phyloP scores from a whole-genome alignment of 75 land plant genomes.

The Selaginella tamariscina region DNA sequence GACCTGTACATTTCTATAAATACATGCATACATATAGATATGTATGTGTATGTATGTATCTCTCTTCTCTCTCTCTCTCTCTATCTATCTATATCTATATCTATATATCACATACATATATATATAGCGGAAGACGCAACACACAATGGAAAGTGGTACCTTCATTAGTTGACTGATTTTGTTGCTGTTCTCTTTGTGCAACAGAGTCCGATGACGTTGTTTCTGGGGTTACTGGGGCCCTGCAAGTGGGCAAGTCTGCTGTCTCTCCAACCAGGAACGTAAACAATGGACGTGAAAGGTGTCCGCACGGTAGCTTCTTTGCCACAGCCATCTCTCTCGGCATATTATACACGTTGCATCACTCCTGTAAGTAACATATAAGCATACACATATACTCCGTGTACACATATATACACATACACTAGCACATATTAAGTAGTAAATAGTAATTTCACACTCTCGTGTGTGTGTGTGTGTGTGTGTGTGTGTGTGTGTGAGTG shows the following conservation, averaged over 20 bases:
- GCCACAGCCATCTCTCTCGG: slow-evolving; percentile 94
- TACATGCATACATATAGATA: too few species aligned
- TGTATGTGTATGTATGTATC: too few species aligned
- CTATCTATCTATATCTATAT: too few species aligned
- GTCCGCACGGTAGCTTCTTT: slow-evolving; percentile 93
- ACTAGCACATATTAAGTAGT: too few species aligned
- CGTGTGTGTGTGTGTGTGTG: too few species aligned
- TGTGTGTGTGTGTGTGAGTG: too few species aligned
- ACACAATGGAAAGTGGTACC: slow-evolving; percentile 1
- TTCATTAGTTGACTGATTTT: slow-evolving; percentile 17
- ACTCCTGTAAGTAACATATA: slow-evolving; percentile 54
- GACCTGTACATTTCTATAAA: background rate
- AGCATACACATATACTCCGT: too few species aligned
- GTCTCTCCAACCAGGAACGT: slow-evolving; percentile 92
- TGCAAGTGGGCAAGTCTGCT: slow-evolving; percentile 96
- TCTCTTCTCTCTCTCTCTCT: too few species aligned
- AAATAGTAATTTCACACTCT: too few species aligned
- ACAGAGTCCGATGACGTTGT: slow-evolving; percentile 27
- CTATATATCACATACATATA: too few species aligned
- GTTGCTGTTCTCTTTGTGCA: slow-evolving; percentile 37
- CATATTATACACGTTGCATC: slow-evolving; percentile 98
- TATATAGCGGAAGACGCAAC: background rate
- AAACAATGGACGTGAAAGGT: slow-evolving; percentile 94
- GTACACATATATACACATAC: too few species aligned
- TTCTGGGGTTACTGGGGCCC: slow-evolving; percentile 79